A percentile compares a stretch with the other conserved stretches of the same genome.
phyloP scores from a whole-genome alignment of 2,329 filamentous ascomycete genomes.

The Paraphaeosphaeria minitans region DNA sequence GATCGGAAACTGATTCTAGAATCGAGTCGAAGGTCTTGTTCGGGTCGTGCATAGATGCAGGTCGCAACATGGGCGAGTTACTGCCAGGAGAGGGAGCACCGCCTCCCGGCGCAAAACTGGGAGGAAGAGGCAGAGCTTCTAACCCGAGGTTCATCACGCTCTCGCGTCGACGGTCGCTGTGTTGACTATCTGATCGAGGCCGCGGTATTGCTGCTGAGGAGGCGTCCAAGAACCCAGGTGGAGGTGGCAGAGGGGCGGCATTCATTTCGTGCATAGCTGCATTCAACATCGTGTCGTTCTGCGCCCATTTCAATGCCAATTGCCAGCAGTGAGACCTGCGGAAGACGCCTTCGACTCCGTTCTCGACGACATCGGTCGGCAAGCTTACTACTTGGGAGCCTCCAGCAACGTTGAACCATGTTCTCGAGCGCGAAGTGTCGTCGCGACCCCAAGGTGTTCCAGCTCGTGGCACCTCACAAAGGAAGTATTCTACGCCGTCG shows the following conservation, averaged over 20 bases:
- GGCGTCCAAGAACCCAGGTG: constrained; percentile 35
- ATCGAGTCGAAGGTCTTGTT: constrained; percentile 58
- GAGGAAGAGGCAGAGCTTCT: constrained; percentile 54
- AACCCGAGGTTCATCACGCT: constrained; percentile 54
- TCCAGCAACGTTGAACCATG: constrained; percentile 77
- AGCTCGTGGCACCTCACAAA: constrained; percentile 75
- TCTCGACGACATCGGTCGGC: constrained; percentile 67
- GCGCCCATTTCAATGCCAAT: constrained; percentile 65
- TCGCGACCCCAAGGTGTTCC: constrained; percentile 76
- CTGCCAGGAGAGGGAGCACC: constrained; percentile 22
- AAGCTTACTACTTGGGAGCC: constrained; percentile 65
- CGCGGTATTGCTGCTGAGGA: constrained; percentile 19
- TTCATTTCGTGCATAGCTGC: constrained; percentile 44
- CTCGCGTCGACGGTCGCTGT: constrained; percentile 41
- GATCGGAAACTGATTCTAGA: constrained; percentile 37
- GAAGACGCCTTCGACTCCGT: constrained; percentile 71
- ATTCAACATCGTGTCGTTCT: constrained; percentile 40
- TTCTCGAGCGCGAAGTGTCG: constrained; percentile 59
- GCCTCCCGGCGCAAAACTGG: constrained; percentile 45
- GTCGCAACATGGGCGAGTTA: constrained; percentile 29
- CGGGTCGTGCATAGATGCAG: constrained; percentile 43
- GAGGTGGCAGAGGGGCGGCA: constrained; percentile 38
- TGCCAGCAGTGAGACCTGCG: constrained; percentile 72
- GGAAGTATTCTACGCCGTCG: constrained; percentile 79
- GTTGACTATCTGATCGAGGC: constrained; percentile 34